Evolutionary conservation across 2,329 filamentous ascomycete genomes (phyloP).

Genomic region (Aspergillus sp.): DNA sequence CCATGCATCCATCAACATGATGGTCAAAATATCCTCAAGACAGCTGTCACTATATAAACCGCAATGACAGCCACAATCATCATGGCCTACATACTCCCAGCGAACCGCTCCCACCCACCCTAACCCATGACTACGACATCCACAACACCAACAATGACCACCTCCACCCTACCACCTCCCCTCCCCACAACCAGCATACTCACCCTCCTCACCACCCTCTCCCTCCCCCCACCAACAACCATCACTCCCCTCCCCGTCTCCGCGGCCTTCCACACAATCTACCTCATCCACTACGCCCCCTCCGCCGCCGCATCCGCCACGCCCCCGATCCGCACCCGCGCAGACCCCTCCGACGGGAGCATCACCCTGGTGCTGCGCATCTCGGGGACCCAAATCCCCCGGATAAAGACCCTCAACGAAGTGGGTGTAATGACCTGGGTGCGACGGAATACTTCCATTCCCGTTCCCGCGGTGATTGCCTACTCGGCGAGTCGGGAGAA

Average conservation of each 20-base stretch:
- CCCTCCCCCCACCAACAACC: not conserved
- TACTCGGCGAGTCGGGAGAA: conserved; percentile 33
- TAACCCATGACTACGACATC: not conserved
- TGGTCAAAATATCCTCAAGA: not conserved
- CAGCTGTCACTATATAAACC: not conserved
- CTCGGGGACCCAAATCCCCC: conserved; percentile 39
- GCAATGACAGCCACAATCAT: not conserved
- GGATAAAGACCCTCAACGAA: conserved; percentile 43
- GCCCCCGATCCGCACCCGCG: not conserved
- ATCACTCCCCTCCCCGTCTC: not conserved
- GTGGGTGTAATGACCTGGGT: conserved; percentile 41
- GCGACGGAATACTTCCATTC: conserved; percentile 34
- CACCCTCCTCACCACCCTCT: not conserved
- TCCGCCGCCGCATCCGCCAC: not conserved
- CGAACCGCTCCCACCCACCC: not conserved
- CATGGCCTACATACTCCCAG: not conserved
- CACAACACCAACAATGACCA: not conserved
- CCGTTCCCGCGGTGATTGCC: conserved; percentile 35
- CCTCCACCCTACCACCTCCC: not conserved
- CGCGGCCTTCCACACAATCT: conserved; percentile 8
- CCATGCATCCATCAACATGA: not conserved
- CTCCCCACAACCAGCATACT: not conserved
- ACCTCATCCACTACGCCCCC: not conserved
- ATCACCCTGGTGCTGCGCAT: conserved; percentile 34
- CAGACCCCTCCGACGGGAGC: not conserved